Base-by-base conservation (phyloP, 2,329 filamentous ascomycete species). In the Penicillium italicum region DNA sequence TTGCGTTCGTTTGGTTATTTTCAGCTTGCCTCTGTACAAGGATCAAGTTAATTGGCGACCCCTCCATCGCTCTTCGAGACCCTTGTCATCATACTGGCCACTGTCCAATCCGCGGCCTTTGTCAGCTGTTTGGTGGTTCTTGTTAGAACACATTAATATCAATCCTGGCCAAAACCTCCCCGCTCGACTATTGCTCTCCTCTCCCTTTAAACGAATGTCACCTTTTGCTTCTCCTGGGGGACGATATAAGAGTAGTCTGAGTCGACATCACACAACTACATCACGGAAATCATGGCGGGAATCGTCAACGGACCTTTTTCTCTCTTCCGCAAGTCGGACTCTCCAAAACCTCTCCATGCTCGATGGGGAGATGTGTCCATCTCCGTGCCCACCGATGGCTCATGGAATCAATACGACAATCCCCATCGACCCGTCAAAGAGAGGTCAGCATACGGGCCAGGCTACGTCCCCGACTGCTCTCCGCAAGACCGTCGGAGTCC, bases 341-440 rank as follows among this genome's bases (percentile, higher is more conserved):
- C 56, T 38, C 40, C 59, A 7, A 69, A 65, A 34, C 66, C 65
- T 8, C 66, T 73, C 11, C 72, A 76, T 52, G 58, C 73, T 48
- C 65, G 74, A 53, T 75, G 72, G 72, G 74, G 74, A 4, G 74
- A 76, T 53, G 66, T 68, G 34, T 51, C 62, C 26, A 76, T 75
- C 34, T 70, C 70, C 1, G 69, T 69, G 33, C 74, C 72, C 6
- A 70, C 72, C 24, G 68, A 71, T 34, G 72, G 72, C 4, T 70
- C 73, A 37, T 75, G 73, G 73, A 74, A 67, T 26, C 71, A 73
- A 51, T 66, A 66, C 42, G 57, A 71, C 8, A 66, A 67, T 46
- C 65, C 66, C 22, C 65, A 68, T 56, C 60, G 61, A n/a, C 43
- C 55, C 10, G n/a, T 50, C 12, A 57, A 50, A 10, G 59, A 59